Percentiles rank a stretch among this genome's conserved stretches.
Conservation (phyloP, 2,329 filamentous ascomycete genomes). For the Sclerotinia sclerotiorum region DNA sequence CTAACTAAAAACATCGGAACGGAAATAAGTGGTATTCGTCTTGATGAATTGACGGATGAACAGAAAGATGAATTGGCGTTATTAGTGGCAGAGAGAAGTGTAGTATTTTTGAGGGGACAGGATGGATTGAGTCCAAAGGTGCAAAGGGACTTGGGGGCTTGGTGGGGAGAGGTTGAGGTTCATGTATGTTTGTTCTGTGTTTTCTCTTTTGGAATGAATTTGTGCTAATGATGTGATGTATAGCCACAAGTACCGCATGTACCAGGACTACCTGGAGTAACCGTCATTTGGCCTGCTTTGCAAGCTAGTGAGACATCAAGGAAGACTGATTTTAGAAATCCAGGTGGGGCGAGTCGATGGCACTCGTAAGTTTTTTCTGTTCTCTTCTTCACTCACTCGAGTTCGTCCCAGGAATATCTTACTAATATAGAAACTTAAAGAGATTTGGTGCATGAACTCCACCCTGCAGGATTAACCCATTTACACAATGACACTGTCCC, state of each 20-base stretch:
- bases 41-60: conserved; percentile 43
- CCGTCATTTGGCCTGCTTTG: conserved; percentile 70
- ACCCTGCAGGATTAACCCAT: conserved; percentile 69
- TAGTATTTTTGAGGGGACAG: conserved; percentile 42
- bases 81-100: conserved; percentile 45
- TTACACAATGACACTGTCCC: conserved; percentile 66
- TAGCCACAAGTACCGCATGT: conserved; percentile 71
- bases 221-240: conserved; percentile 19
- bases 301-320: conserved; percentile 55
- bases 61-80: conserved; percentile 47
- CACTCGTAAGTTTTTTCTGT: conserved; percentile 48
- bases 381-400: neutral
- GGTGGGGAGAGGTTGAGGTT: conserved; percentile 65
- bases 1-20: conserved; percentile 45
- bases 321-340: conserved; percentile 61
- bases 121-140: conserved; percentile 58
- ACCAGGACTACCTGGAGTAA: conserved; percentile 63
- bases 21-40: conserved; percentile 45
- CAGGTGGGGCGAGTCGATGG: conserved; percentile 67
- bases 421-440: conserved; percentile 10
- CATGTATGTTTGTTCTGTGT: conserved; percentile 52
- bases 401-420: neutral
- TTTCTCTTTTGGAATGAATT: neutral
- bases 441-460: conserved; percentile 68
- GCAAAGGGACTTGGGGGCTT: conserved; percentile 61